These are phyloP conservation scores for Fusarium chlamydosporum DNA, from an alignment of 2,329 filamentous ascomycete species.

Conservation along the genomic window DNA sequence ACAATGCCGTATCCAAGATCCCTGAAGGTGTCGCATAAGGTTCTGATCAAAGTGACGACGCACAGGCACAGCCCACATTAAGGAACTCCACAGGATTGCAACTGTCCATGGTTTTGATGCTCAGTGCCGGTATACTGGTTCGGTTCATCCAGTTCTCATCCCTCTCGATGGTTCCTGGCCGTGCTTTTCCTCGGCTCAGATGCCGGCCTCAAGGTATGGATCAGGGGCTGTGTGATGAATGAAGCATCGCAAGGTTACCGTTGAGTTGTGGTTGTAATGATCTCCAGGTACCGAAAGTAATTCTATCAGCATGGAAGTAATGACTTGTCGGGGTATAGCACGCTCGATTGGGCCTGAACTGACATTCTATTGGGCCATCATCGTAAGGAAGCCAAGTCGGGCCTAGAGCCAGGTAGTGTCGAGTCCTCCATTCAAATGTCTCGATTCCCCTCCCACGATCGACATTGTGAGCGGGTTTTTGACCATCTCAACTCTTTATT, in stretches of 20 bases:
- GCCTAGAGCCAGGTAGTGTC: slow-evolving; percentile 34
- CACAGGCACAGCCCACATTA: slow-evolving; percentile 27
- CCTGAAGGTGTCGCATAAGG: slow-evolving; percentile 28
- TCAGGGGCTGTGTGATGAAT: slow-evolving; percentile 6
- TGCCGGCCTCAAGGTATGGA: slow-evolving; percentile 18
- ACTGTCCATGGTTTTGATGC: slow-evolving; percentile 8
- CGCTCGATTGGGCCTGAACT: slow-evolving; percentile 8
- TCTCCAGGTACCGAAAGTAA: slow-evolving; percentile 20
- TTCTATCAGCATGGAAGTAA: slow-evolving; percentile 7
- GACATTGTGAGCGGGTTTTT: slow-evolving; percentile 17
- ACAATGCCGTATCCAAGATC: slow-evolving; percentile 18
- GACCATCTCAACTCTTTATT: slow-evolving; percentile 25
- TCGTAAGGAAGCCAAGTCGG: slow-evolving; percentile 27
- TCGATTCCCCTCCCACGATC: slow-evolving; percentile 38
- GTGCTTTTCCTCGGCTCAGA: slow-evolving; percentile 3
- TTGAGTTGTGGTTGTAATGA: slow-evolving; percentile 7
- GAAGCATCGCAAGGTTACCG: slow-evolving; percentile 8
- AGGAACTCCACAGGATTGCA: slow-evolving; percentile 30
- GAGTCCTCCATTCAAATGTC: slow-evolving; percentile 10
- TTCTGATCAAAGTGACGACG: slow-evolving; percentile 34
- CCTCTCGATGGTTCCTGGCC: not conserved
- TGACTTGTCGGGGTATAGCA: slow-evolving; percentile 21
- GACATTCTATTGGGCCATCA: slow-evolving; percentile 22
- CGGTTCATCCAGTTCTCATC: slow-evolving; percentile 9
- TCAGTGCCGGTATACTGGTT: slow-evolving; percentile 20